phyloP scores from a whole-genome alignment of 2,329 filamentous ascomycete species.

The Diaporthe ampelina region DNA sequence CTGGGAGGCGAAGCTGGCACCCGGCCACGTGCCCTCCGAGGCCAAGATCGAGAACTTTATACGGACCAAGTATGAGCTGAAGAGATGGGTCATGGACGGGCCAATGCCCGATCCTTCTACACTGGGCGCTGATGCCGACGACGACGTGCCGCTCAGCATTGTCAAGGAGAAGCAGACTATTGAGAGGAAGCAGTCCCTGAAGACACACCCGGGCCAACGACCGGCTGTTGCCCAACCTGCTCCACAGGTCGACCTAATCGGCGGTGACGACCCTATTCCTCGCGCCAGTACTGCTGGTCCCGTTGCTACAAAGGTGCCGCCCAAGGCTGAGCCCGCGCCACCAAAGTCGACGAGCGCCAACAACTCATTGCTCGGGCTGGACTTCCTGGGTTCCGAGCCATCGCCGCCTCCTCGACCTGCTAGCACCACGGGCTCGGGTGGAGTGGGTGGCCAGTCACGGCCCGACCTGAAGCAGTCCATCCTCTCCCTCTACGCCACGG shows the following conservation, averaged over 20 bases:
- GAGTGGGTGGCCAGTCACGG: slow-evolving; percentile 76
- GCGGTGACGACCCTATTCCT: slow-evolving; percentile 77
- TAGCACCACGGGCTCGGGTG: slow-evolving; percentile 79
- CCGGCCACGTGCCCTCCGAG: slow-evolving; percentile 93
- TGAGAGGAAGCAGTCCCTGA: slow-evolving; percentile 69
- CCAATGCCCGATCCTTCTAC: slow-evolving; percentile 93
- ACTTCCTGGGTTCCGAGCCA: slow-evolving; percentile 85
- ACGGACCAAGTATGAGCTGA: slow-evolving; percentile 97
- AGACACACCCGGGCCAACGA: slow-evolving; percentile 70
- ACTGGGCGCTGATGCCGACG: slow-evolving; percentile 86
- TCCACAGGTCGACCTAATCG: slow-evolving; percentile 84
- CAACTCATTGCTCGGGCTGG: slow-evolving; percentile 91
- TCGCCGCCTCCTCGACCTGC: slow-evolving; percentile 83
- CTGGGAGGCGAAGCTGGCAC: slow-evolving; percentile 95
- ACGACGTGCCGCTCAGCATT: slow-evolving; percentile 78
- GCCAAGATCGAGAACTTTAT: slow-evolving; percentile 99
- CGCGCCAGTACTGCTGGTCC: slow-evolving; percentile 83
- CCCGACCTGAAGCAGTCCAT: slow-evolving; percentile 98
- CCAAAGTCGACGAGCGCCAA: slow-evolving; percentile 80
- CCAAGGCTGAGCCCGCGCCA: slow-evolving; percentile 75
- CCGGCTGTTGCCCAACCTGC: slow-evolving; percentile 45
- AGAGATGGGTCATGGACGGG: slow-evolving; percentile 99
- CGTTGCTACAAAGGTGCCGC: slow-evolving; percentile 67
- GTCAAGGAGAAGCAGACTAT: slow-evolving; percentile 77
- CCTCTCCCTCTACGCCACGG: slow-evolving; percentile 90